phyloP scores from a whole-genome alignment of 1,139 yeast genomes.

The Kluyveromyces sp. region DNA sequence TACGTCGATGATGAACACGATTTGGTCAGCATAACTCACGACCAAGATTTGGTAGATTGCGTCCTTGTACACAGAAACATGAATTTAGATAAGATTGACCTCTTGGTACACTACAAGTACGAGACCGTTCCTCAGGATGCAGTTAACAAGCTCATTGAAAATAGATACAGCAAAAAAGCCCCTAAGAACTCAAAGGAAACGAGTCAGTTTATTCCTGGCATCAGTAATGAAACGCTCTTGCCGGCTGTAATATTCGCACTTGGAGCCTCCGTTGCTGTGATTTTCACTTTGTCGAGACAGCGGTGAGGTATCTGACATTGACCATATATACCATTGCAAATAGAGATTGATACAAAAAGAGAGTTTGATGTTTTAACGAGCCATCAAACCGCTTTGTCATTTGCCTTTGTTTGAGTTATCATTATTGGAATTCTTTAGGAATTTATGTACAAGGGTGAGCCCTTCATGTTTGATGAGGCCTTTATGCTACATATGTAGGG shows the following conservation, averaged over 20 bases:
- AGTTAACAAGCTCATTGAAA: constrained; percentile 11
- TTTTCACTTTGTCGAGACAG: constrained; percentile 5
- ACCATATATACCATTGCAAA: background rate
- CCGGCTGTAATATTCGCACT: constrained; percentile 59
- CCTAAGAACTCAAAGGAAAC: background rate
- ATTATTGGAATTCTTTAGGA: background rate
- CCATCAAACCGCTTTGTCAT: background rate
- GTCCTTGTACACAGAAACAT: constrained; percentile 46
- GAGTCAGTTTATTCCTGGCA: constrained; percentile 41
- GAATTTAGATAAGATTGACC: constrained; percentile 57
- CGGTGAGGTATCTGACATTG: background rate
- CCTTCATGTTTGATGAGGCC: background rate
- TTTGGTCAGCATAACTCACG: constrained; percentile 67
- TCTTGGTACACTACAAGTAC: constrained; percentile 65
- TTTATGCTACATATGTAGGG: background rate
- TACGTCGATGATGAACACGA: constrained; percentile 86
- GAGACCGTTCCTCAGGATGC: constrained; percentile 32
- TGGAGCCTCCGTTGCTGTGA: constrained; percentile 44
- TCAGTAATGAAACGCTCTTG: constrained; percentile 52
- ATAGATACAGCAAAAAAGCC: constrained; percentile 5
- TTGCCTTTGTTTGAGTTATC: background rate
- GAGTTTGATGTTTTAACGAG: background rate
- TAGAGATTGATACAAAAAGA: background rate
- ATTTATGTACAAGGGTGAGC: constrained; percentile 1
- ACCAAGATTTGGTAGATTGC: constrained; percentile 68